Conservation (phyloP, 139 green algal species). For the Astrephomene gubernaculifera region DNA sequence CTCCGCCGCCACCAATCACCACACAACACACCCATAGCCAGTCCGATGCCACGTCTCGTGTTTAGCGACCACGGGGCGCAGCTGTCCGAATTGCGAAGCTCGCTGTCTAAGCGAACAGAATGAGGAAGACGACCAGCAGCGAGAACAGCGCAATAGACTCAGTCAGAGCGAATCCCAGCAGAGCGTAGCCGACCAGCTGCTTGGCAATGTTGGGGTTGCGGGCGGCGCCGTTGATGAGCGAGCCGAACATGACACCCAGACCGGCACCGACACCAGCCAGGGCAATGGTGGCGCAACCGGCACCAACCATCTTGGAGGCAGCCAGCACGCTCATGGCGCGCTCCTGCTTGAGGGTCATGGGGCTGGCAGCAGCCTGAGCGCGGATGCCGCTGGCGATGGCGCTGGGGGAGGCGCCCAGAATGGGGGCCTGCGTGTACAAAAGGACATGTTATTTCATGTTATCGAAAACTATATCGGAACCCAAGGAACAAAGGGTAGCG, state of each 20-base stretch:
- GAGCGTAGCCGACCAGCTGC: conserved; percentile 82
- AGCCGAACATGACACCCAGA: conserved; percentile 86
- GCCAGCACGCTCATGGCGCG: conserved; percentile 63
- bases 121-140: conserved; percentile 81
- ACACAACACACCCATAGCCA: background rate
- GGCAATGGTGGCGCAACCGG: conserved; percentile 81
- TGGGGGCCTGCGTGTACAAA: conserved; percentile 39
- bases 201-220: conserved; percentile 81
- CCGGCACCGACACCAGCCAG: conserved; percentile 77
- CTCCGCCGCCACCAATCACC: no score
- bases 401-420: conserved; percentile 41
- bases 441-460: background rate
- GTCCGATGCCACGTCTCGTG: background rate
- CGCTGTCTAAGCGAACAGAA: conserved; percentile 67
- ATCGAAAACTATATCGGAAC: background rate
- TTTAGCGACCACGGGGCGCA: background rate
- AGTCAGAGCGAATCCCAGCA: conserved; percentile 82
- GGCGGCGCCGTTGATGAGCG: conserved; percentile 81
- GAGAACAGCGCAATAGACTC: conserved; percentile 84
- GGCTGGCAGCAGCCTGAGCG: conserved; percentile 17
- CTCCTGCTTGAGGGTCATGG: conserved; percentile 37
- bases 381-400: conserved; percentile 49
- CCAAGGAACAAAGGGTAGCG: background rate
- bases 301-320: conserved; percentile 80
- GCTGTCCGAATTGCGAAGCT: background rate